phyloP scores from a whole-genome alignment of 1,284 basidiomycete species.

The Sanghuangporus sanghuang region DNA sequence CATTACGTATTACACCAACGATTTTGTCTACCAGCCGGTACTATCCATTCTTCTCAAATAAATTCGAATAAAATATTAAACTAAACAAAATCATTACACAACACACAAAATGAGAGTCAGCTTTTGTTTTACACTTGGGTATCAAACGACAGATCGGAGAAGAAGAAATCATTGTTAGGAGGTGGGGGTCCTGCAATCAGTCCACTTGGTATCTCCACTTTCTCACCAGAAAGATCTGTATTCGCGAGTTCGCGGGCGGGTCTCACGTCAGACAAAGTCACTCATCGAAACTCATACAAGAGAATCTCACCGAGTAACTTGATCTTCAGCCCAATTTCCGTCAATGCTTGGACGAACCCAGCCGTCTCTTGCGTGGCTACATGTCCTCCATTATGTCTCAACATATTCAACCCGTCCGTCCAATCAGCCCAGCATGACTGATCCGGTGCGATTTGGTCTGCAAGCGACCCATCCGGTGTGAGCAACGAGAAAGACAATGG shows the following conservation, averaged over 20 bases:
- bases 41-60: background rate
- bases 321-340: conserved; percentile 92
- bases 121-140: conserved; percentile 9
- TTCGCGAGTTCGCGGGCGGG: conserved; percentile 9
- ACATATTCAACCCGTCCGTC: conserved; percentile 92
- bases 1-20: background rate
- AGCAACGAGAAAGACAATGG: conserved; percentile 79
- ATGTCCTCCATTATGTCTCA: conserved; percentile 73
- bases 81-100: background rate
- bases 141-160: conserved; percentile 55
- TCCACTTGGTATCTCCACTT: conserved; percentile 84
- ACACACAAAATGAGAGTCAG: background rate
- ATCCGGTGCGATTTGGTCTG: conserved; percentile 85
- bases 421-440: conserved; percentile 88
- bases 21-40: background rate
- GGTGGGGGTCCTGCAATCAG: conserved; percentile 70
- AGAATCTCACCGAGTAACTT: conserved; percentile 74
- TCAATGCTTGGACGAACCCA: conserved; percentile 79
- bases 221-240: conserved; percentile 84
- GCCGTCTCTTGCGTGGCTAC: conserved; percentile 82
- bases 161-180: conserved; percentile 81
- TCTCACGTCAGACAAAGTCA: background rate
- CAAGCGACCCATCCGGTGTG: conserved; percentile 70
- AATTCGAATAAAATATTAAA: background rate
- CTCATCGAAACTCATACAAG: background rate